Evolutionary conservation across 2,329 filamentous ascomycete species (phyloP).

Genomic region (Hortaea sp.): DNA sequence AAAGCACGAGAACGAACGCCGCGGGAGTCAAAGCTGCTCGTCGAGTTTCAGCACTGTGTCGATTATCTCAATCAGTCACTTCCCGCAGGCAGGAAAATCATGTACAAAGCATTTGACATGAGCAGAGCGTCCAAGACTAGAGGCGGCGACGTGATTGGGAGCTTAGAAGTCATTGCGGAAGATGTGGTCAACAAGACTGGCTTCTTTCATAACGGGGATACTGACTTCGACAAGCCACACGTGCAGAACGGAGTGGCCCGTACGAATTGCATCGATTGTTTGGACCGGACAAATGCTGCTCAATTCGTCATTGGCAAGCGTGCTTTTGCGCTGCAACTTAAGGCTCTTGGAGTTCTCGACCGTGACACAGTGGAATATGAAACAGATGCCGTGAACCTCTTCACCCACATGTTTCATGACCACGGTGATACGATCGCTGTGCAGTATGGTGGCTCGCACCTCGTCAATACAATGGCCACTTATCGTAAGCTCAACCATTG

Average conservation of each 20-base stretch:
- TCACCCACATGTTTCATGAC: slow-evolving; percentile 94
- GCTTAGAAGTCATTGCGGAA: slow-evolving; percentile 79
- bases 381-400: slow-evolving; percentile 88
- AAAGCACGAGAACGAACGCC: slow-evolving; percentile 77
- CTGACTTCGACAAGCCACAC: slow-evolving; percentile 51
- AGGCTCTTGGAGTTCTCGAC: slow-evolving; percentile 79
- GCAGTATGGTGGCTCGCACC: slow-evolving; percentile 92
- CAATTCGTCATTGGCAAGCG: slow-evolving; percentile 97
- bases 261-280: slow-evolving; percentile 96
- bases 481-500: slow-evolving; percentile 99
- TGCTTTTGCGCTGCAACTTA: slow-evolving; percentile 81
- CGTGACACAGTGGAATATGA: slow-evolving; percentile 78
- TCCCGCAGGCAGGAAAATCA: slow-evolving; percentile 71
- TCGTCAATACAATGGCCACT: slow-evolving; percentile 98
- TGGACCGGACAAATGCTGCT: slow-evolving; percentile 93
- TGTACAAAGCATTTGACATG: slow-evolving; percentile 97
- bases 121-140: slow-evolving; percentile 83
- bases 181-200: slow-evolving; percentile 76
- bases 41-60: slow-evolving; percentile 79
- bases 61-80: slow-evolving; percentile 92
- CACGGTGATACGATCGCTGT: slow-evolving; percentile 97
- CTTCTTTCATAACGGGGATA: slow-evolving; percentile 89
- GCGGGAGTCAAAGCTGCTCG: slow-evolving; percentile 79
- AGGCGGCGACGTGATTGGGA: slow-evolving; percentile 89
- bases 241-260: slow-evolving; percentile 88